A percentile compares a stretch with the other conserved stretches of the same genome.
Conservation (phyloP, 139 green algal genomes). For the Dunaliella primolecta region DNA sequence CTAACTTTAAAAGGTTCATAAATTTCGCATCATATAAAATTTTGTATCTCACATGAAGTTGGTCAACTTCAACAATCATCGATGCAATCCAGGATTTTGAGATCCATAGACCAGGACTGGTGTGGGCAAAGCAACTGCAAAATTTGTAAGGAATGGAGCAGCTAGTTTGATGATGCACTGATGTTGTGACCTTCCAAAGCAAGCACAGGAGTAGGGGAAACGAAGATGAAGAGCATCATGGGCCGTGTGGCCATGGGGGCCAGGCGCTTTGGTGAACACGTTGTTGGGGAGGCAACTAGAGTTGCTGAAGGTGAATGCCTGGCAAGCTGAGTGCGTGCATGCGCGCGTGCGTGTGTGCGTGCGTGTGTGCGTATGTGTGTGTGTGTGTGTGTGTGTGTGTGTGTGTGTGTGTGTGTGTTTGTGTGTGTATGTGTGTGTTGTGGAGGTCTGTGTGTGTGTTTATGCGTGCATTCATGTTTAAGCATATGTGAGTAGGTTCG, state of each 20-base stretch:
- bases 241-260: constrained; percentile 1
- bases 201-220: no score
- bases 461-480: no score
- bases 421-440: background rate
- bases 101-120: no score
- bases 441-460: background rate
- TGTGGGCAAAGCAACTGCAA: no score
- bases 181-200: no score
- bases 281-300: background rate
- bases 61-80: no score
- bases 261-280: background rate
- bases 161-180: no score
- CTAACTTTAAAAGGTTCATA: no score
- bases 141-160: no score
- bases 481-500: background rate
- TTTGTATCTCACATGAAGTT: no score
- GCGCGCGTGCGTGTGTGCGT: background rate
- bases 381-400: background rate
- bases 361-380: background rate
- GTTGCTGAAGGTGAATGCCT: background rate
- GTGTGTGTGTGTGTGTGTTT: background rate
- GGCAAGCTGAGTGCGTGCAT: background rate
- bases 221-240: constrained; percentile 10
- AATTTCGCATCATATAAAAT: no score
- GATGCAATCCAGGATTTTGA: no score